A percentile compares a stretch with the other conserved stretches of the same genome.
Conservation (phyloP, 306 rosid genomes). For the Rubus idaeus region DNA sequence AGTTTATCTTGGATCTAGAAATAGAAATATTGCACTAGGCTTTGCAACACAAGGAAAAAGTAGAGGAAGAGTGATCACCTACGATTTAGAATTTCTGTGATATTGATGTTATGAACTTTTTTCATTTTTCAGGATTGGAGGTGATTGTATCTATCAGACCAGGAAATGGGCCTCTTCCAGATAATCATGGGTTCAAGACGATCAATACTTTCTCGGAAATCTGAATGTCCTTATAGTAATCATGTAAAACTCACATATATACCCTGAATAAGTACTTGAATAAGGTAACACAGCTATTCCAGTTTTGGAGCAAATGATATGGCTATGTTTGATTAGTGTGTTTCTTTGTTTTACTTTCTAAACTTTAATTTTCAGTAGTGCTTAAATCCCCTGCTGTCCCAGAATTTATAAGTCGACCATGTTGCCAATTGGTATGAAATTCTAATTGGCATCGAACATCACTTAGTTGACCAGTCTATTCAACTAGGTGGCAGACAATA, state of each 20-base stretch:
- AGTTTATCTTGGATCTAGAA: too few relatives aligned
- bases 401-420: conserved; percentile 1
- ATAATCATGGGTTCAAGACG: conserved; percentile 75
- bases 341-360: neutral
- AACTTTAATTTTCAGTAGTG: neutral
- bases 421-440: neutral
- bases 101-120: neutral
- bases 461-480: neutral
- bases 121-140: conserved; percentile 64
- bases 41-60: neutral
- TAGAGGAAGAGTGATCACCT: neutral
- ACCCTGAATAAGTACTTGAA: neutral
- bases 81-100: neutral
- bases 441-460: conserved; percentile 4
- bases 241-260: conserved; percentile 22
- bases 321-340: neutral
- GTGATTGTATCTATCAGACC: conserved; percentile 78
- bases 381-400: neutral
- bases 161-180: conserved; percentile 89
- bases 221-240: conserved; percentile 33
- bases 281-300: neutral
- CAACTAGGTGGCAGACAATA: conserved; percentile 1
- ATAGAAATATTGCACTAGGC: neutral
- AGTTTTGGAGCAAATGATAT: neutral
- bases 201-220: conserved; percentile 63